Conservation (phyloP, 2,329 filamentous ascomycete genomes). For the Phaeosphaeria sp. region DNA sequence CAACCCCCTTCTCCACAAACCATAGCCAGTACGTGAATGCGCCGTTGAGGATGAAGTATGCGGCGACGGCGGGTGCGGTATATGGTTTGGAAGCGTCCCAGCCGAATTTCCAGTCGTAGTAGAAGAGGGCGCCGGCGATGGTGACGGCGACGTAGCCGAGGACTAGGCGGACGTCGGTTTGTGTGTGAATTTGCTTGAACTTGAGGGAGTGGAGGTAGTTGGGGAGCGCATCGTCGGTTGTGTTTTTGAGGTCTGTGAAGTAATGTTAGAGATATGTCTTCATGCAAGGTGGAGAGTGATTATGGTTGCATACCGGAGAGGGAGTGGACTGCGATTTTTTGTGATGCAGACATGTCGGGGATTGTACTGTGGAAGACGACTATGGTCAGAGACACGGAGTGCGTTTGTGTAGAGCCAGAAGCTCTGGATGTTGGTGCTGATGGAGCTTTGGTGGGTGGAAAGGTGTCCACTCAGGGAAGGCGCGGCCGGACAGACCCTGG, state of each 20-base stretch:
- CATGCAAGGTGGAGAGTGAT: not conserved
- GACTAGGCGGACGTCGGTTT: slow-evolving; percentile 80
- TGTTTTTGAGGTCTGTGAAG: slow-evolving; percentile 86
- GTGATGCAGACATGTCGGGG: slow-evolving; percentile 43
- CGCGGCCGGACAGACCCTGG: slow-evolving; percentile 34
- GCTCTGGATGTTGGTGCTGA: slow-evolving; percentile 11
- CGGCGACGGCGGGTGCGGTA: slow-evolving; percentile 77
- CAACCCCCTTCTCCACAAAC: slow-evolving; percentile 77
- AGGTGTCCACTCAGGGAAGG: slow-evolving; percentile 44
- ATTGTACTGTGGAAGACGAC: not conserved
- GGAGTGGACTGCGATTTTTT: slow-evolving; percentile 71
- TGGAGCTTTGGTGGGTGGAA: slow-evolving; percentile 36
- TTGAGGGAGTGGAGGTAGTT: slow-evolving; percentile 90
- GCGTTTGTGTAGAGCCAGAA: slow-evolving; percentile 7
- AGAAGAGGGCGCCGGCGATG: slow-evolving; percentile 83
- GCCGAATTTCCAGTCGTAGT: slow-evolving; percentile 88
- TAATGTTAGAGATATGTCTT: slow-evolving; percentile 12
- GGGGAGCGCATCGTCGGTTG: slow-evolving; percentile 90
- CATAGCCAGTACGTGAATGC: slow-evolving; percentile 84
- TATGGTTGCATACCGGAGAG: slow-evolving; percentile 61
- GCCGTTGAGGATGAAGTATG: slow-evolving; percentile 81
- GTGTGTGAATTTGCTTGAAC: slow-evolving; percentile 81
- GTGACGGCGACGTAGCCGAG: slow-evolving; percentile 84
- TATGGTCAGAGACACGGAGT: not conserved
- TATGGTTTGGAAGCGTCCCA: slow-evolving; percentile 86